Conservation (phyloP, 202 grass and related monocot genomes). For the Eragrostis tef region DNA sequence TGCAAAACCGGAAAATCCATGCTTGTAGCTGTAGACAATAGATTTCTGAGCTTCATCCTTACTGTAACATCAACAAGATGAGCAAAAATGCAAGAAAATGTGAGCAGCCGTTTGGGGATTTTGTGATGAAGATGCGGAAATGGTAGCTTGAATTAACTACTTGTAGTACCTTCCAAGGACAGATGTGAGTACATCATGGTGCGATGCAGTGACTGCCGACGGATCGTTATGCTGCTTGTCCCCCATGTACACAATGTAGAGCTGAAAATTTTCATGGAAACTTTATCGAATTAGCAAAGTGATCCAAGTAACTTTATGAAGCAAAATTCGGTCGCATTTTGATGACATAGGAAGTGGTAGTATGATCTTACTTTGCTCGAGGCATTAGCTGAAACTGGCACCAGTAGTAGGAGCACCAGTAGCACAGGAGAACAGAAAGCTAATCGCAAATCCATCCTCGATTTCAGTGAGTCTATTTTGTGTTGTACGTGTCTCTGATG, state of each 20-base stretch:
- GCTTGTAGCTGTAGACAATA: constrained; percentile 55
- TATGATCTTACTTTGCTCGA: constrained; percentile 40
- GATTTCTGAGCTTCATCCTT: constrained; percentile 46
- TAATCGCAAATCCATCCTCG: not conserved
- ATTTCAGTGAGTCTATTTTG: not conserved
- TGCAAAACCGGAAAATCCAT: constrained; percentile 55
- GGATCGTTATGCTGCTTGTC: constrained; percentile 38
- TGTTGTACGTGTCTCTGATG: not conserved
- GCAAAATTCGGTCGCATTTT: too few relatives aligned
- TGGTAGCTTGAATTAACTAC: not conserved
- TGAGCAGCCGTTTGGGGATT: not conserved
- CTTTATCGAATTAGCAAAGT: too few relatives aligned
- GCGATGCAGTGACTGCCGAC: constrained; percentile 6
- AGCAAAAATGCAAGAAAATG: not conserved
- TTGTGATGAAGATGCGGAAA: not conserved
- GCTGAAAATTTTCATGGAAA: not conserved
- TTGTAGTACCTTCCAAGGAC: constrained; percentile 30
- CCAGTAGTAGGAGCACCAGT: not conserved
- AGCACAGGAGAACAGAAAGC: not conserved
- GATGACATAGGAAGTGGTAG: too few relatives aligned
- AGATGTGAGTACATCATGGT: constrained; percentile 9
- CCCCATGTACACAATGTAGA: constrained; percentile 42
- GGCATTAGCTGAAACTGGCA: not conserved
- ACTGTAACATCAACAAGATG: constrained; percentile 16
- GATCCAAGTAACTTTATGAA: not conserved